Conservation (phyloP, 1,139 yeast species). For the Geotrichum candidum region DNA sequence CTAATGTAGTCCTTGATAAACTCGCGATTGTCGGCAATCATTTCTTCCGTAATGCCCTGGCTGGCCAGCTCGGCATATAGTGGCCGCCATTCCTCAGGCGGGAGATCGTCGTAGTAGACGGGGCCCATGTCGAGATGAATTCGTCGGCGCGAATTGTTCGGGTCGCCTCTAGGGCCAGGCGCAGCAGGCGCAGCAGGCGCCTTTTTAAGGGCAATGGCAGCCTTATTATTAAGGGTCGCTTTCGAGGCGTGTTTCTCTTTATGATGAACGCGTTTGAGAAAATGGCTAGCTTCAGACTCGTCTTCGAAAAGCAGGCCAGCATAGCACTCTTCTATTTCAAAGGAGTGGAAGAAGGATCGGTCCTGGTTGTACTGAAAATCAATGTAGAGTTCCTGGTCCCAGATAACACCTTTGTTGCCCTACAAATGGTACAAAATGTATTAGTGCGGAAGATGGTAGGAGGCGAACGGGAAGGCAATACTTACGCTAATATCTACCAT, state of each 20-base stretch:
- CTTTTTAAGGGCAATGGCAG: constrained; percentile 70
- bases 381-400: constrained; percentile 95
- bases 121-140: constrained; percentile 49
- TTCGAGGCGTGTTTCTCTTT: constrained; percentile 80
- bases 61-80: constrained; percentile 66
- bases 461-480: not conserved
- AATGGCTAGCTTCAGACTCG: constrained; percentile 79
- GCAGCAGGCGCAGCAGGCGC: constrained; percentile 35
- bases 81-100: constrained; percentile 83
- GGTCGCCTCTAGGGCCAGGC: constrained; percentile 72
- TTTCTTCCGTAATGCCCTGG: constrained; percentile 80
- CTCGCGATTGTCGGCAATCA: constrained; percentile 81
- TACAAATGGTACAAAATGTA: constrained; percentile 17
- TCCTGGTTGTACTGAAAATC: constrained; percentile 89
- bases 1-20: constrained; percentile 73
- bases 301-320: constrained; percentile 91
- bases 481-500: constrained; percentile 60
- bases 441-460: not conserved
- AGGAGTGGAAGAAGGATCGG: constrained; percentile 87
- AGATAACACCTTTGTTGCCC: constrained; percentile 78
- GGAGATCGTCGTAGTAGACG: constrained; percentile 68
- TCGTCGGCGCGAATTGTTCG: constrained; percentile 43
- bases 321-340: constrained; percentile 84
- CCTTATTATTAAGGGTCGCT: constrained; percentile 76
- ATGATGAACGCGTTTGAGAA: constrained; percentile 66